Conservation (phyloP, 176 grass and related monocot species). For the Zoysia pacifica region DNA sequence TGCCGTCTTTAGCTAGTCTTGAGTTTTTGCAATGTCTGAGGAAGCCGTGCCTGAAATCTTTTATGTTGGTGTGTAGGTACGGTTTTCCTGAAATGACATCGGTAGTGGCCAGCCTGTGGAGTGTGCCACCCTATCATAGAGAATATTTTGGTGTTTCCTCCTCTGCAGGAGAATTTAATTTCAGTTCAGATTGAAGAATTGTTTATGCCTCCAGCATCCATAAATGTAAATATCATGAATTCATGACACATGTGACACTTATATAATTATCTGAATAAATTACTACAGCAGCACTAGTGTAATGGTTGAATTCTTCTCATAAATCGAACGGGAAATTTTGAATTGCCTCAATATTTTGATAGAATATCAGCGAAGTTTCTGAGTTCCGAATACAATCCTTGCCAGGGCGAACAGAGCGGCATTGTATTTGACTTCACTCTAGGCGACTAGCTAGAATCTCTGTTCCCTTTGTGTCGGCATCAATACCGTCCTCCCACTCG, state of each 20-base stretch:
- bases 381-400: conserved; percentile 1
- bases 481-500: conserved; percentile 43
- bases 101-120: conserved; percentile 13
- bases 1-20: conserved; percentile 19
- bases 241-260: too few species aligned
- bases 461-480: conserved; percentile 47
- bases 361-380: background rate
- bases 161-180: background rate
- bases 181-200: background rate
- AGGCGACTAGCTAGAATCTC: background rate
- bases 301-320: background rate
- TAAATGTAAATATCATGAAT: too few species aligned
- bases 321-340: background rate
- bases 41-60: conserved; percentile 8
- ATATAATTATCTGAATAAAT: too few species aligned
- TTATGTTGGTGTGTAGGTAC: conserved; percentile 7
- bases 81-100: conserved; percentile 27
- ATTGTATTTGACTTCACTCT: conserved; percentile 25
- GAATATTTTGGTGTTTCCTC: conserved; percentile 34
- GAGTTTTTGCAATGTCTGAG: background rate
- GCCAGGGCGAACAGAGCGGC: background rate
- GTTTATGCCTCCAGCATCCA: background rate
- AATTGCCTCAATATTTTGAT: background rate
- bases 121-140: conserved; percentile 3
- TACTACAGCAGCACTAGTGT: too few species aligned